Evolutionary conservation across 192 early-diverging fungal genomes (phyloP).

Genomic region (Allomyces macrogynus): DNA sequence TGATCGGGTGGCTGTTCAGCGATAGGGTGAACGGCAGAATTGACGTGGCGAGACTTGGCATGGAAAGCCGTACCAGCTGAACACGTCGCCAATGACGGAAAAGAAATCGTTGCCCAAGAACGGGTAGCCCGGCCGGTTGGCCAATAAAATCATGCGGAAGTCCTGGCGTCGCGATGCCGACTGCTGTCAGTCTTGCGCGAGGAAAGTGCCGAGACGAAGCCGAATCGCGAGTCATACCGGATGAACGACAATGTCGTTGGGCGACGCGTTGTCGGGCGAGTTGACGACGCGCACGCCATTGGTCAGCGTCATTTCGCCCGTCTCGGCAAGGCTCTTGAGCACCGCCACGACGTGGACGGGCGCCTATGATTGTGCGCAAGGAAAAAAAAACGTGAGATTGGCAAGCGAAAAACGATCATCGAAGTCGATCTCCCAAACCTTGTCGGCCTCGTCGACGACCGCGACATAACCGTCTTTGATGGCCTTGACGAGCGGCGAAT

Average conservation of each 20-base stretch:
- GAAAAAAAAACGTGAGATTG: too few species aligned
- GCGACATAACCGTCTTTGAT: conserved; percentile 23
- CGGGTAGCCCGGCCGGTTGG: conserved; percentile 58
- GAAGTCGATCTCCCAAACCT: conserved; percentile 2
- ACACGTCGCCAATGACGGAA: conserved; percentile 56
- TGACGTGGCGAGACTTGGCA: too few species aligned
- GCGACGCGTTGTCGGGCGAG: conserved; percentile 15
- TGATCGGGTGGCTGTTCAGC: conserved; percentile 26
- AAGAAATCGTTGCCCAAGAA: conserved; percentile 71
- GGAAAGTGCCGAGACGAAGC: too few species aligned
- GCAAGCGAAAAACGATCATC: too few species aligned
- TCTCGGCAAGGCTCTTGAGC: conserved; percentile 48
- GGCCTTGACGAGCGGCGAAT: conserved; percentile 24
- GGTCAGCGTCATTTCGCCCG: conserved; percentile 54
- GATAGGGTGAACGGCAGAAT: too few species aligned
- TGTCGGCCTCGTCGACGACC: conserved; percentile 66
- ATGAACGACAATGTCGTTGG: conserved; percentile 30
- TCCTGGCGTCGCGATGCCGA: conserved; percentile 5
- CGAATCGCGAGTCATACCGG: neutral
- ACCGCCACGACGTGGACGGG: conserved; percentile 55
- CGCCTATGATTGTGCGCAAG: conserved; percentile 10
- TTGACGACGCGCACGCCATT: conserved; percentile 52
- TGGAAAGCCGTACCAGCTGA: conserved; percentile 20
- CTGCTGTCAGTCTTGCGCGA: too few species aligned
- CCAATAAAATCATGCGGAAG: conserved; percentile 66